phyloP scores from a whole-genome alignment of 2,329 filamentous ascomycete genomes.

The Neonectria faginata region DNA sequence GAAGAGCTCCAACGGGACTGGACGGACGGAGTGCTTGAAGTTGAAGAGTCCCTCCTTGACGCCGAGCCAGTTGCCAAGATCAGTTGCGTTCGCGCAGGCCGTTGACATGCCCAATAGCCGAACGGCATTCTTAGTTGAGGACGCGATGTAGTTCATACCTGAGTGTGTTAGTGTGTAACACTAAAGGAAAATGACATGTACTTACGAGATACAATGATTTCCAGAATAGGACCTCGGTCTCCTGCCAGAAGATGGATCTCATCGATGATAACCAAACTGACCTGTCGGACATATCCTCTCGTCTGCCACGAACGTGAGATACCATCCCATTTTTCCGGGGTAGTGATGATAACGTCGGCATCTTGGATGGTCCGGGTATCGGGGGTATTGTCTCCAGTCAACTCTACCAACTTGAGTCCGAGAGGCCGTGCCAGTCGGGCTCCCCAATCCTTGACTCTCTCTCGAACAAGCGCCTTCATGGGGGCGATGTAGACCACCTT shows the following conservation, averaged over 20 bases:
- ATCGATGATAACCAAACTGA: slow-evolving; percentile 96
- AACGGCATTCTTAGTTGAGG: slow-evolving; percentile 89
- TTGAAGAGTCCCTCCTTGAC: slow-evolving; percentile 97
- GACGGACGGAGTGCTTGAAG: slow-evolving; percentile 95
- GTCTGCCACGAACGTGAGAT: slow-evolving; percentile 99
- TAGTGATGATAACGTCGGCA: slow-evolving; percentile 97
- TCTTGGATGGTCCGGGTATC: slow-evolving; percentile 95
- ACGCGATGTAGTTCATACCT: slow-evolving; percentile 98
- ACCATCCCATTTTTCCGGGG: slow-evolving; percentile 99
- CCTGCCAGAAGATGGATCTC: slow-evolving; percentile 98
- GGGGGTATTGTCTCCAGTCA: slow-evolving; percentile 97
- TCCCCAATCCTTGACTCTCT: slow-evolving; percentile 96
- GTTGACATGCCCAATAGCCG: slow-evolving; percentile 98
- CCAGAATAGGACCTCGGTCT: slow-evolving; percentile 95
- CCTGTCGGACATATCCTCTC: slow-evolving; percentile 93
- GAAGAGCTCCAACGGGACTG: slow-evolving; percentile 94
- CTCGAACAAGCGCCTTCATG: slow-evolving; percentile 98
- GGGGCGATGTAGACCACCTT: slow-evolving; percentile 99
- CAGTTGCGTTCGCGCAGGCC: slow-evolving; percentile 93
- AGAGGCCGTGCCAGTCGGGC: slow-evolving; percentile 83
- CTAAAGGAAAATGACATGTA: slow-evolving; percentile 14
- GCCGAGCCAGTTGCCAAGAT: slow-evolving; percentile 95
- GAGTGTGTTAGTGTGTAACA: slow-evolving; percentile 52
- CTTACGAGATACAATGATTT: slow-evolving; percentile 86
- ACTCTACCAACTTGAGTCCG: slow-evolving; percentile 89